Evolutionary conservation across 2,329 filamentous ascomycete genomes (phyloP).

Genomic region (Aureobasidium sp.): DNA sequence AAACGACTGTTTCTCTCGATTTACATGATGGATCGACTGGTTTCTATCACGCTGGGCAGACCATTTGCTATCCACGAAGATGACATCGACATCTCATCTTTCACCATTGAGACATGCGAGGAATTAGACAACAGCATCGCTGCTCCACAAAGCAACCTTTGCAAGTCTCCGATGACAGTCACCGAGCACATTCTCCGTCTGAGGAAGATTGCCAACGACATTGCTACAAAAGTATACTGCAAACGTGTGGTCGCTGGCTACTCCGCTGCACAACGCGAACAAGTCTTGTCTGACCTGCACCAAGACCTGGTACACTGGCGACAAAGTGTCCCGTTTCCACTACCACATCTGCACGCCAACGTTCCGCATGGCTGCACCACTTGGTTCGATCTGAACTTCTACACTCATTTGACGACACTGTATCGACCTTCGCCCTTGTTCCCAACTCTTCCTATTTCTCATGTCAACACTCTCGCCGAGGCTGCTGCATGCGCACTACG

Average conservation of each 20-base stretch:
- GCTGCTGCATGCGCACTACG: conserved; percentile 39
- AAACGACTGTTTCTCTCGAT: conserved; percentile 42
- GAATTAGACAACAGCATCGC: conserved; percentile 16
- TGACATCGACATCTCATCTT: conserved; percentile 38
- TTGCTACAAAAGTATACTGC: conserved; percentile 34
- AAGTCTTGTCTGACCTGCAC: conserved; percentile 31
- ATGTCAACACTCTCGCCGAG: conserved; percentile 33
- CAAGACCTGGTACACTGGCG: conserved; percentile 40
- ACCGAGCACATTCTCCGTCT: conserved; percentile 38
- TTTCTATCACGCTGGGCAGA: conserved; percentile 39
- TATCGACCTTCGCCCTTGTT: conserved; percentile 40
- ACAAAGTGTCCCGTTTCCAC: conserved; percentile 25
- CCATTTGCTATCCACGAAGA: conserved; percentile 43
- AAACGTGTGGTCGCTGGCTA: conserved; percentile 20
- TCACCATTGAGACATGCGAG: conserved; percentile 33
- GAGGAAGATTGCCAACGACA: conserved; percentile 37
- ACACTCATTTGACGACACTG: conserved; percentile 39
- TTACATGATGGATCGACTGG: conserved; percentile 46
- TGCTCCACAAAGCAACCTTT: conserved; percentile 22
- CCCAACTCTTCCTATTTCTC: conserved; percentile 29
- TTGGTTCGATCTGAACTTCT: conserved; percentile 46
- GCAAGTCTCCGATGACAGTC: conserved; percentile 20
- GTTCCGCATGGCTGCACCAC: conserved; percentile 39
- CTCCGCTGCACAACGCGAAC: conserved; percentile 1
- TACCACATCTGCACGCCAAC: conserved; percentile 13